Evolutionary conservation across 1,284 basidiomycete species (phyloP), one percentile per base, ranked within the genome.

Genomic region (Phaffia rhodozyma): DNA sequence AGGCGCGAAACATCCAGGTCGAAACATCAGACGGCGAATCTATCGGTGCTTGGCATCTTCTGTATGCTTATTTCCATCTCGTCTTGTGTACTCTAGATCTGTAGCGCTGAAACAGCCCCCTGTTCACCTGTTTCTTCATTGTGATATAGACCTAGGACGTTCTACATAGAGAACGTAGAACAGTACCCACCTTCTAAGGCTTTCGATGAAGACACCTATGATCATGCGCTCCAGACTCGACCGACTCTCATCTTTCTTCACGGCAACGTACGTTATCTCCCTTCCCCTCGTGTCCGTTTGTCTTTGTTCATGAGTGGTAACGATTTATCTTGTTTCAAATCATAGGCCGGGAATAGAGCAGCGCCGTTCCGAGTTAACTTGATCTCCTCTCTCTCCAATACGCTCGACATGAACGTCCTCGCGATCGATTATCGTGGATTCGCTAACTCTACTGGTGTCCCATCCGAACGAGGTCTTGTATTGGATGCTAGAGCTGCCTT

Each of bases 341-440:
- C 50, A 16, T 47, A 74, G 73, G 73, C 72, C 21, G 71, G 65
- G 13, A 72, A 66, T 25, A 54, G 73, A 25, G 73, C 72, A n/a
- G 63, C 68, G 5, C 55, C 67, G 25, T 69, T 65, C 23, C 57
- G 63, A n/a, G 52, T 58, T 30, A 48, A 78, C 4, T 79, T 84
- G 52, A 87, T 88, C 72, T 74, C 79, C 13, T 76, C 79, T 0
- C 83, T 86, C 67, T 80, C 86, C 0, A 79, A 82, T 1, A 80
- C 85, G 1, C 76, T 90, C 0, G 77, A 79, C 25, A 82, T 80
- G 21, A 96, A 94, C 72, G 85, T 96, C 1, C 75, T 96, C 25
- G 85, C 84, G 0, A 83, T 90, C 54, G 92, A 96, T 75, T 94
- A 94, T 72, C 83, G 91, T n/a, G 93, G 93, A 0, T 97, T 88